These are phyloP conservation scores for Phytophthora crassamura DNA, from an alignment of 352 stramenopile species.

Conservation along the genomic window DNA sequence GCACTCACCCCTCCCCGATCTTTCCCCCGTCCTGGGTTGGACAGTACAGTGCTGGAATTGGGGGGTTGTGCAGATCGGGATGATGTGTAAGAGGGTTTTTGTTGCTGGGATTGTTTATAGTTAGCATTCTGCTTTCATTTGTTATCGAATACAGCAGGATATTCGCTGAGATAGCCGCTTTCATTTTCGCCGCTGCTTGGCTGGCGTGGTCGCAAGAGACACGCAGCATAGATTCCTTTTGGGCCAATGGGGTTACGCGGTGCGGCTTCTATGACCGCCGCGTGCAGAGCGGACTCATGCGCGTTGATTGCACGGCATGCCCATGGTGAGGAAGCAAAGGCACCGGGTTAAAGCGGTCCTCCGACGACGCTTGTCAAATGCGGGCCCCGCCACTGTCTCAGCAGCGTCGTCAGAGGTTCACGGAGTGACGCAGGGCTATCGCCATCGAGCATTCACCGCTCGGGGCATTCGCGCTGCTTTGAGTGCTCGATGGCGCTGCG, in stretches of 20 bases:
- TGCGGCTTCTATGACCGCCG: not conserved
- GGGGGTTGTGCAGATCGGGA: too few species aligned
- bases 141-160: too few species aligned
- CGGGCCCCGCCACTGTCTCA: conserved; percentile 9
- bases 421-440: too few species aligned
- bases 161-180: too few species aligned
- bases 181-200: conserved; percentile 3
- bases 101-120: too few species aligned
- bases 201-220: conserved; percentile 20
- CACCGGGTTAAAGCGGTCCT: conserved; percentile 22
- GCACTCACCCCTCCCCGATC: conserved; percentile 18
- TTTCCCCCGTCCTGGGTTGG: conserved; percentile 2
- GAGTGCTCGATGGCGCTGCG: not conserved
- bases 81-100: too few species aligned
- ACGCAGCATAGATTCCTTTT: conserved; percentile 1
- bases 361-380: conserved; percentile 31
- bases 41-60: too few species aligned
- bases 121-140: too few species aligned
- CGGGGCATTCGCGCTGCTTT: not conserved
- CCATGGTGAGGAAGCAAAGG: conserved; percentile 30
- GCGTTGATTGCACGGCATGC: conserved; percentile 26
- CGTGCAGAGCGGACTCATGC: not conserved
- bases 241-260: too few species aligned
- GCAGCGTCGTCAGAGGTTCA: not conserved
- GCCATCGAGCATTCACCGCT: conserved; percentile 3